Evolutionary conservation across 1,284 basidiomycete genomes (phyloP).

Genomic region (Athelia sp.): DNA sequence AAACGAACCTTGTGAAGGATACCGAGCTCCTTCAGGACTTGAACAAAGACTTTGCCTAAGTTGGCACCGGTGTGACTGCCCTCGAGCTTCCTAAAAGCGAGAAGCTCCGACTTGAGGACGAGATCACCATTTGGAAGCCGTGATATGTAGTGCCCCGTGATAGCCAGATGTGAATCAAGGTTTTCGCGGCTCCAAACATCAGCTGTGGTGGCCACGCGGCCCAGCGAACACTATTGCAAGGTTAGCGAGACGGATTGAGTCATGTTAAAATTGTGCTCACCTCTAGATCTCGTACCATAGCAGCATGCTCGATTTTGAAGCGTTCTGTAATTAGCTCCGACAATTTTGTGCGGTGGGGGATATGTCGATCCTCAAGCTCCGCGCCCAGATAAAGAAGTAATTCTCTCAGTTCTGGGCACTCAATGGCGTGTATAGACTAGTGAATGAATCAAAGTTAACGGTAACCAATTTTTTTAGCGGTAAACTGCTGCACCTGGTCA

Average conservation of each 20-base stretch:
- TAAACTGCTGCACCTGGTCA: slow-evolving; percentile 18
- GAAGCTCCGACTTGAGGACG: slow-evolving; percentile 4
- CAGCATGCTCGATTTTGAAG: slow-evolving; percentile 12
- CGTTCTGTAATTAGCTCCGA: slow-evolving; percentile 15
- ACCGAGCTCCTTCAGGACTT: slow-evolving; percentile 7
- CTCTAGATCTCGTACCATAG: slow-evolving; percentile 13
- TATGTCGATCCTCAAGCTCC: slow-evolving; percentile 13
- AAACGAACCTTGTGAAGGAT: slow-evolving; percentile 11
- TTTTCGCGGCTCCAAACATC: slow-evolving; percentile 12
- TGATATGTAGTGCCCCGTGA: slow-evolving; percentile 13
- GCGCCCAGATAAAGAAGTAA: slow-evolving; percentile 20
- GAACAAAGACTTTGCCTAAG: slow-evolving; percentile 8
- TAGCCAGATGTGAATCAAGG: slow-evolving; percentile 10
- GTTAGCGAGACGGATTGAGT: not conserved
- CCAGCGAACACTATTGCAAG: slow-evolving; percentile 9
- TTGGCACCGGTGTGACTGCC: slow-evolving; percentile 12
- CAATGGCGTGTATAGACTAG: slow-evolving; percentile 23
- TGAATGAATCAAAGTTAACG: slow-evolving; percentile 2
- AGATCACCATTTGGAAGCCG: slow-evolving; percentile 3
- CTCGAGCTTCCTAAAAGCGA: slow-evolving; percentile 11
- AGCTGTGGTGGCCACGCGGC: slow-evolving; percentile 13
- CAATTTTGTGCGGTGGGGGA: slow-evolving; percentile 19
- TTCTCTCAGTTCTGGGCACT: slow-evolving; percentile 22
- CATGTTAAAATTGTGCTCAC: not conserved
- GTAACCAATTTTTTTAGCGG: not conserved